A percentile compares a stretch with the other conserved stretches of the same genome.
These are phyloP conservation scores for Panaeolus cyanescens DNA, from an alignment of 768 basidiomycete species.

Conservation along the genomic window DNA sequence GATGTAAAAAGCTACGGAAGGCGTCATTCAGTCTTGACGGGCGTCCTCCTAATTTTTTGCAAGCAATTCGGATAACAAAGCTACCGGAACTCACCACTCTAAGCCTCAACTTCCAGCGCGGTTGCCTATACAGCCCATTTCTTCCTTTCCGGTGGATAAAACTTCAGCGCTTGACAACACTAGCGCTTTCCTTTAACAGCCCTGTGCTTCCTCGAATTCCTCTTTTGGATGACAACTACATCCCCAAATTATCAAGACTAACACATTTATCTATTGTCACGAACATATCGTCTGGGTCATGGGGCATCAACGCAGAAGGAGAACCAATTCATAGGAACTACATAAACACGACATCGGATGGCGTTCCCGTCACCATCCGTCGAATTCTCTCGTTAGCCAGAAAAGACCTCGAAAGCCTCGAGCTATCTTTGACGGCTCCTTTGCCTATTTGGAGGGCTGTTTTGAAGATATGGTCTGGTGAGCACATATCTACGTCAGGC, in stretches of 20 bases:
- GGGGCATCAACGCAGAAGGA: not conserved
- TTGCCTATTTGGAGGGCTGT: not conserved
- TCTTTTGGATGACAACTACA: not conserved
- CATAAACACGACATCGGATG: not conserved
- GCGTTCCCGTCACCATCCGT: not conserved
- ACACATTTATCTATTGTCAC: not conserved
- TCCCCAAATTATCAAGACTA: not conserved
- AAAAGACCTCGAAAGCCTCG: not conserved
- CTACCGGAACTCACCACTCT: not conserved
- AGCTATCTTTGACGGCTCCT: not conserved
- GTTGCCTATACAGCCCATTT: not conserved
- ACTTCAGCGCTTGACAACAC: not conserved
- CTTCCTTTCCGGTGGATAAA: not conserved
- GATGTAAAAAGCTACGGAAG: not conserved
- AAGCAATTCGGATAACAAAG: not conserved
- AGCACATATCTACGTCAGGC: not conserved
- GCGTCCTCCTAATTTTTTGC: not conserved
- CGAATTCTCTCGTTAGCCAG: not conserved
- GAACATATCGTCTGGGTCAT: not conserved
- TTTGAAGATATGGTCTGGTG: not conserved
- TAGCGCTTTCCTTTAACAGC: not conserved
- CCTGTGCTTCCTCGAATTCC: not conserved
- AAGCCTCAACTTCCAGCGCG: not conserved
- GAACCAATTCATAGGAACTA: not conserved
- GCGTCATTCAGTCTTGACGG: not conserved